A percentile compares a stretch with the other conserved stretches of the same genome.
Conservation (phyloP, 1,284 basidiomycete species). For the Mycosarcoma maydis region DNA sequence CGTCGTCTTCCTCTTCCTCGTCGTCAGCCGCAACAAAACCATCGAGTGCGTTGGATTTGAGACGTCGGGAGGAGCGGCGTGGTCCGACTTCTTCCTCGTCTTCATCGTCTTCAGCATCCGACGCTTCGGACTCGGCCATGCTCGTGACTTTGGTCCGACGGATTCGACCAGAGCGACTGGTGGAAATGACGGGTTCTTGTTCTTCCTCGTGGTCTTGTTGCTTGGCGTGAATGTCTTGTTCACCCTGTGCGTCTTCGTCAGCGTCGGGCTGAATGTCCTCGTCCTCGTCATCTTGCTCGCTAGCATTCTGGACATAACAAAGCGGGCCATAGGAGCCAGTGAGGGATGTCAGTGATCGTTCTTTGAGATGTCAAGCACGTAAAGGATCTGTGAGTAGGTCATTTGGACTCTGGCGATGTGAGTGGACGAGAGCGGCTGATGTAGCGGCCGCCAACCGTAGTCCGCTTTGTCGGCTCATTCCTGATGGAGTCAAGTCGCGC, state of each 20-base stretch:
- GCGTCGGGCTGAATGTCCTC: conserved; percentile 37
- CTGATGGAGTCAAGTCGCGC: too few species aligned
- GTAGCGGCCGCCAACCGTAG: background rate
- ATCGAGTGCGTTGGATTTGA: conserved; percentile 35
- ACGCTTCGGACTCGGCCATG: conserved; percentile 39
- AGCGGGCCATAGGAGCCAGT: background rate
- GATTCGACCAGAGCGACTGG: conserved; percentile 46
- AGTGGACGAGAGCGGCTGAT: background rate
- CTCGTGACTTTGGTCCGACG: conserved; percentile 8
- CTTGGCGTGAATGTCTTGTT: conserved; percentile 17
- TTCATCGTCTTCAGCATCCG: conserved; percentile 33
- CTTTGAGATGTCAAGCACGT: background rate
- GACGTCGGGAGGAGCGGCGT: conserved; percentile 20
- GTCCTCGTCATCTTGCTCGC: conserved; percentile 38
- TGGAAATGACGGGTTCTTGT: conserved; percentile 19
- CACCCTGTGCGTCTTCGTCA: conserved; percentile 28
- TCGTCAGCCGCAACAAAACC: conserved; percentile 59
- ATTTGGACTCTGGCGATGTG: background rate
- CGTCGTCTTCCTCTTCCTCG: conserved; percentile 57
- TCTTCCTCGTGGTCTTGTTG: conserved; percentile 18
- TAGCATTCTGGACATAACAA: conserved; percentile 10
- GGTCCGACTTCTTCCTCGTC: conserved; percentile 18
- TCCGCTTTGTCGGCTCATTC: background rate
- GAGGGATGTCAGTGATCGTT: conserved; percentile 10
- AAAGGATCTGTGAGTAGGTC: conserved; percentile 16